These are phyloP conservation scores for Pythium volutum DNA, from an alignment of 352 stramenopile genomes.

Conservation along the genomic window DNA sequence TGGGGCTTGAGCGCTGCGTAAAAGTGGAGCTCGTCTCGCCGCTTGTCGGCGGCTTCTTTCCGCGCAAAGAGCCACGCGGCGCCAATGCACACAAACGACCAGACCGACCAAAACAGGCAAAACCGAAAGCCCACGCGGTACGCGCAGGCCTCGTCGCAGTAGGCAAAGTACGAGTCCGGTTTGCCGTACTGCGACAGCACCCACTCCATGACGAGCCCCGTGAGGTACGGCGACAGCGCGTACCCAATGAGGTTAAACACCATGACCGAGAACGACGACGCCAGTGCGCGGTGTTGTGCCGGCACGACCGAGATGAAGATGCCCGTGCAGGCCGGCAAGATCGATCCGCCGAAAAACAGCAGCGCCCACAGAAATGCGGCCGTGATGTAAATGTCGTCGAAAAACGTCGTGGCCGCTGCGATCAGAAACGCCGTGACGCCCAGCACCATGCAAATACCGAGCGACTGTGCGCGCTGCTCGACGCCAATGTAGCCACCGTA, in stretches of 20 bases:
- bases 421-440: conserved; percentile 68
- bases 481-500: conserved; percentile 79
- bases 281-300: conserved; percentile 68
- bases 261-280: conserved; percentile 82
- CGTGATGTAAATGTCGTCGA: conserved; percentile 77
- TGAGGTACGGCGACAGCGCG: conserved; percentile 75
- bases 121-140: conserved; percentile 84
- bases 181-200: conserved; percentile 64
- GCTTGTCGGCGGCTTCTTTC: conserved; percentile 51
- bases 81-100: conserved; percentile 75
- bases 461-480: conserved; percentile 67
- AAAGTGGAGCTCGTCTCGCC: conserved; percentile 54
- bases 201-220: conserved; percentile 78
- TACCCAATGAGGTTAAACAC: conserved; percentile 84
- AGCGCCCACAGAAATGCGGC: conserved; percentile 73
- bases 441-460: conserved; percentile 77
- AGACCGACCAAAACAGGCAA: conserved; percentile 80
- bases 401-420: conserved; percentile 72
- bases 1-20: conserved; percentile 27
- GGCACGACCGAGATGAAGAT: conserved; percentile 86
- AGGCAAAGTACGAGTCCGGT: conserved; percentile 61
- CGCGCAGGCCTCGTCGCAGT: conserved; percentile 75
- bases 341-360: conserved; percentile 81
- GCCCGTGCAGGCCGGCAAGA: conserved; percentile 75
- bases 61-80: conserved; percentile 45